phyloP scores from a whole-genome alignment of 2,329 filamentous ascomycete genomes.

The Zarea fungicola region DNA sequence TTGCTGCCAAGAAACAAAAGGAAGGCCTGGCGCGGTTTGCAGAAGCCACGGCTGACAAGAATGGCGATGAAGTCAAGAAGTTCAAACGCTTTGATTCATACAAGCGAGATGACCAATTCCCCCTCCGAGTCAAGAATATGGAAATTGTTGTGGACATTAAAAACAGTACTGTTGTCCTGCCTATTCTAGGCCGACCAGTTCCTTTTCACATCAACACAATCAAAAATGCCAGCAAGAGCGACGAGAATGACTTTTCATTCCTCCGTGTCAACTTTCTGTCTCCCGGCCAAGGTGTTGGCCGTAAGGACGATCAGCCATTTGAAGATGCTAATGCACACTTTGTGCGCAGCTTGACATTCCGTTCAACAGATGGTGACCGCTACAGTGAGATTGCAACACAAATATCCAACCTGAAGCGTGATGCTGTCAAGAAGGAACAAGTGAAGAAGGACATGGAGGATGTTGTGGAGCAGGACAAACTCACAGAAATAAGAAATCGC shows the following conservation, averaged over 20 bases:
- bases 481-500: slow-evolving; percentile 89
- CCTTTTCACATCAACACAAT: slow-evolving; percentile 97
- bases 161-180: slow-evolving; percentile 83
- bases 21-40: slow-evolving; percentile 82
- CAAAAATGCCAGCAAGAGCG: slow-evolving; percentile 97
- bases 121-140: slow-evolving; percentile 73
- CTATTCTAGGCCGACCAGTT: slow-evolving; percentile 94
- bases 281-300: slow-evolving; percentile 91
- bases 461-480: slow-evolving; percentile 97
- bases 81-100: slow-evolving; percentile 99
- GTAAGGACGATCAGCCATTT: slow-evolving; percentile 96
- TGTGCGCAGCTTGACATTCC: slow-evolving; percentile 89
- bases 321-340: slow-evolving; percentile 96
- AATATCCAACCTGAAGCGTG: slow-evolving; percentile 94
- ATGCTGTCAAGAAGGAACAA: slow-evolving; percentile 84
- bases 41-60: slow-evolving; percentile 76
- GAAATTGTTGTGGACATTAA: slow-evolving; percentile 88
- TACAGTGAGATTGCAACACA: slow-evolving; percentile 88
- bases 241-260: slow-evolving; percentile 90
- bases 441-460: slow-evolving; percentile 99
- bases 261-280: slow-evolving; percentile 96
- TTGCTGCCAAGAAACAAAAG: slow-evolving; percentile 79
- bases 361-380: slow-evolving; percentile 81
- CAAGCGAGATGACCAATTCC: slow-evolving; percentile 94
- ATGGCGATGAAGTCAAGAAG: slow-evolving; percentile 91